These are phyloP conservation scores for Wickerhamiella sorbophila DNA, from an alignment of 805 yeast species.

Conservation along the genomic window DNA sequence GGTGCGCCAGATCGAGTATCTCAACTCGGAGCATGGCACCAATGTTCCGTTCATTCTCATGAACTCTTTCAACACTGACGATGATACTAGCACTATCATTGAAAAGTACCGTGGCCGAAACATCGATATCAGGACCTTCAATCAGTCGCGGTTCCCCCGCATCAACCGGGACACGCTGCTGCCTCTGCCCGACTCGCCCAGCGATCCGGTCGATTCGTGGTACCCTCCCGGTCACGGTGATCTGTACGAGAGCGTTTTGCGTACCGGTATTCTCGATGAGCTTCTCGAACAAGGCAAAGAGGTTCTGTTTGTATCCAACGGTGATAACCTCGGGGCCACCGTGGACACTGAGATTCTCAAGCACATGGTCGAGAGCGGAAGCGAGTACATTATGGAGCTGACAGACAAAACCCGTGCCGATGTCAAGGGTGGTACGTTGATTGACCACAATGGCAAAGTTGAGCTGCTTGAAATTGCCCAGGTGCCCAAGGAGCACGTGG, in stretches of 20 bases:
- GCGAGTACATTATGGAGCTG: constrained; percentile 96
- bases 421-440: constrained; percentile 97
- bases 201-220: constrained; percentile 77
- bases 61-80: constrained; percentile 97
- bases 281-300: constrained; percentile 89
- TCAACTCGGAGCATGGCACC: constrained; percentile 77
- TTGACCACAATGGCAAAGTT: constrained; percentile 88
- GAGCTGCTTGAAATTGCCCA: constrained; percentile 93
- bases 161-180: constrained; percentile 87
- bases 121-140: constrained; percentile 86
- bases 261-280: constrained; percentile 83
- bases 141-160: constrained; percentile 96
- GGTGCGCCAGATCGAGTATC: constrained; percentile 91
- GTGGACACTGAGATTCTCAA: constrained; percentile 81
- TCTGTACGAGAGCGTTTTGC: constrained; percentile 75
- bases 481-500: constrained; percentile 96
- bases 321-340: constrained; percentile 97
- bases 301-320: constrained; percentile 87
- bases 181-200: constrained; percentile 73
- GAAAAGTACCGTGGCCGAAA: constrained; percentile 95
- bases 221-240: constrained; percentile 99
- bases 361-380: constrained; percentile 82
- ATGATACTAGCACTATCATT: constrained; percentile 86
- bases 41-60: constrained; percentile 92
- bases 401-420: constrained; percentile 98